Percentiles rank a stretch among this genome's conserved stretches.
Evolutionary conservation across 2,329 filamentous ascomycete species (phyloP).

Genomic region (Pseudogymnoascus sp.): DNA sequence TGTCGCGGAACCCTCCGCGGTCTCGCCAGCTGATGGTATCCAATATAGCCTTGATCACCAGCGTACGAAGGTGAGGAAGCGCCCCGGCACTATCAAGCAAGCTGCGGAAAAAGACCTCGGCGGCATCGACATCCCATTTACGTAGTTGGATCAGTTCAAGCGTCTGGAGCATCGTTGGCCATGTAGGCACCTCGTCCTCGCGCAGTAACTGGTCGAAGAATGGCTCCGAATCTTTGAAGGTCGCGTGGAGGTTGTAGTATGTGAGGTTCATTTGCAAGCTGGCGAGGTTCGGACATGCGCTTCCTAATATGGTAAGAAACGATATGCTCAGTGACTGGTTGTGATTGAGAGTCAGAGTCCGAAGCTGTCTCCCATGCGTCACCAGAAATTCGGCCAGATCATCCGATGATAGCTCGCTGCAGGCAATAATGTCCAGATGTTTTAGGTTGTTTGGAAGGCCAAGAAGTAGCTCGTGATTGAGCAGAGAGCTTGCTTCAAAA

Average conservation of each 20-base stretch:
- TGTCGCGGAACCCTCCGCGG: slow-evolving; percentile 69
- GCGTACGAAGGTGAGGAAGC: slow-evolving; percentile 59
- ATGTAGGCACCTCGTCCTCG: slow-evolving; percentile 61
- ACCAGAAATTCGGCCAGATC: slow-evolving; percentile 59
- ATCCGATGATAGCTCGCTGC: slow-evolving; percentile 64
- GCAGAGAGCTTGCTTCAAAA: slow-evolving; percentile 68
- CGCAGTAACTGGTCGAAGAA: slow-evolving; percentile 64
- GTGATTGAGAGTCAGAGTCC: slow-evolving; percentile 64
- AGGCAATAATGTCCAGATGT: slow-evolving; percentile 70
- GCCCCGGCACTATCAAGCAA: slow-evolving; percentile 64
- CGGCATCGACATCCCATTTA: slow-evolving; percentile 63
- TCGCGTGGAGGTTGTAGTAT: slow-evolving; percentile 65
- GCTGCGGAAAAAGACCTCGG: slow-evolving; percentile 72
- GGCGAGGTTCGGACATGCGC: slow-evolving; percentile 63
- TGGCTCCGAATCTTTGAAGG: slow-evolving; percentile 66
- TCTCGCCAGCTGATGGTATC: slow-evolving; percentile 73
- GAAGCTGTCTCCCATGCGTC: slow-evolving; percentile 61
- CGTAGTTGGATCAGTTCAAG: slow-evolving; percentile 73
- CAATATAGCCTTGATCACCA: slow-evolving; percentile 72
- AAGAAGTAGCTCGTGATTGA: slow-evolving; percentile 62
- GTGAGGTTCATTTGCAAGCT: slow-evolving; percentile 70
- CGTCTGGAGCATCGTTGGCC: slow-evolving; percentile 65
- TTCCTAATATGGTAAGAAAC: slow-evolving; percentile 62
- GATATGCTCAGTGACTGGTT: slow-evolving; percentile 72
- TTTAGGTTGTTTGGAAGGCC: slow-evolving; percentile 60